Evolutionary conservation across 2,329 filamentous ascomycete genomes (phyloP).

Genomic region (Xylariaceae sp.): DNA sequence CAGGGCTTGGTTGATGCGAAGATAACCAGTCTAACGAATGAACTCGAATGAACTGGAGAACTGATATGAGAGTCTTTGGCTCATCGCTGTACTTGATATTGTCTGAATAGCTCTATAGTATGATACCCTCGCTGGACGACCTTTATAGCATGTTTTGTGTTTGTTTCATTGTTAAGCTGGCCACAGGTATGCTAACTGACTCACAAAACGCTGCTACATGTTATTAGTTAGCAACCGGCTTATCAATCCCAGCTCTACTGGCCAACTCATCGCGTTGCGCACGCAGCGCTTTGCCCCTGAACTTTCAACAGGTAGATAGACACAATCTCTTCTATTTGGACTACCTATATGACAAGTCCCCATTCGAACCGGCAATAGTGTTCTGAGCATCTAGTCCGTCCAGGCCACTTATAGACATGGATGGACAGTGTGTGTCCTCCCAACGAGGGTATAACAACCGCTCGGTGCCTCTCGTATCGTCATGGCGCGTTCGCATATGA

Average conservation of each 20-base stretch:
- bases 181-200: no score
- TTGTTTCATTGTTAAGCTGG: no score
- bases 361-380: not conserved
- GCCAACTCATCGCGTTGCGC: no score
- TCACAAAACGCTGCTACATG: no score
- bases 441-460: not conserved
- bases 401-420: not conserved
- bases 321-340: not conserved
- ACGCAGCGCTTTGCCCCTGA: not conserved
- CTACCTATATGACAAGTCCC: not conserved
- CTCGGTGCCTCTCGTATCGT: not conserved
- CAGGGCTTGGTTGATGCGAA: slow-evolving; percentile 34
- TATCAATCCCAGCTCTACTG: no score
- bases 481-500: not conserved
- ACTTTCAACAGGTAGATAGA: not conserved
- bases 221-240: no score
- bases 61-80: not conserved
- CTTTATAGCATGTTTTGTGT: no score
- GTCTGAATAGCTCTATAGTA: not conserved
- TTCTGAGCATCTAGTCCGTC: not conserved
- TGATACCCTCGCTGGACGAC: not conserved
- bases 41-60: slow-evolving; percentile 5
- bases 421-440: not conserved
- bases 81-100: not conserved
- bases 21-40: slow-evolving; percentile 30